Conservation (phyloP, 208 protist genomes). For the Acanthamoeba sp. region DNA sequence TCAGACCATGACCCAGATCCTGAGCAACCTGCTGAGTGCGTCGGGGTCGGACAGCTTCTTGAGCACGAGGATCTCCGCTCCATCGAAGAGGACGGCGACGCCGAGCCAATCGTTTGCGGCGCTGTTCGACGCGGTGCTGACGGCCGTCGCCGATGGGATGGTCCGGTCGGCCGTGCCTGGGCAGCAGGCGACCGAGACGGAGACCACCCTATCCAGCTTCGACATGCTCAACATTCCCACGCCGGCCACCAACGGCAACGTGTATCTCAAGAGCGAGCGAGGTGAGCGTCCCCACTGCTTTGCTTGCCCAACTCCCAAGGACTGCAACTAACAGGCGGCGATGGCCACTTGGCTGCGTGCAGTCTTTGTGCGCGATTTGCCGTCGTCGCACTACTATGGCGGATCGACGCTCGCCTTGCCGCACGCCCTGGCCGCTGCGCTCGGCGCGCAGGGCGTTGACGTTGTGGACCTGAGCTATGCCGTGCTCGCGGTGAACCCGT, state of each 20-base stretch:
- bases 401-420: neutral
- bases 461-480: neutral
- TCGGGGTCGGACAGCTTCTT: neutral
- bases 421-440: neutral
- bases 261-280: neutral
- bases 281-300: neutral
- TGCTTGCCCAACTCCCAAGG: neutral
- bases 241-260: neutral
- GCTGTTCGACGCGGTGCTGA: neutral
- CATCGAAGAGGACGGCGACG: neutral
- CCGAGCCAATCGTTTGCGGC: neutral
- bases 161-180: neutral
- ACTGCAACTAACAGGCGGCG: neutral
- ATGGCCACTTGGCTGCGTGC: neutral
- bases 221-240: conserved; percentile 41
- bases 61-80: neutral
- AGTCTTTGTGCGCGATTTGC: neutral
- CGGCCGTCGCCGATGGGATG: neutral
- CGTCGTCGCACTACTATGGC: conserved; percentile 19
- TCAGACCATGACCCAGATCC: neutral
- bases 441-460: neutral
- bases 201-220: conserved; percentile 9
- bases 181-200: conserved; percentile 4
- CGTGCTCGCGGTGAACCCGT: neutral
- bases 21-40: conserved; percentile 2